A percentile compares a stretch with the other conserved stretches of the same genome.
Conservation (phyloP, 129 eudicot genomes). For the Saussurea involucrata region DNA sequence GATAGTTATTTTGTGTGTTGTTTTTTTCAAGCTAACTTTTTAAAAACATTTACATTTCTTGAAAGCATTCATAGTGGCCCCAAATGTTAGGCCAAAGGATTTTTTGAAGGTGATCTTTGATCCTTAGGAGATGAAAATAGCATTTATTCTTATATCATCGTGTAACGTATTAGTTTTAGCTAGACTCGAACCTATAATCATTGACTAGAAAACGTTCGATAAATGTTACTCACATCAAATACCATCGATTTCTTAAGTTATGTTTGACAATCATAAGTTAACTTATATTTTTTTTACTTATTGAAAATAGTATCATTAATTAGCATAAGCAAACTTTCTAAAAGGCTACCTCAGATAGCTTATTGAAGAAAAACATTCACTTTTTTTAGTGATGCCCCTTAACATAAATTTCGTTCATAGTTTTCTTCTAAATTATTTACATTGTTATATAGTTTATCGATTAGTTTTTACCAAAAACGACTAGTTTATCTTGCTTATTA, state of each 20-base stretch:
- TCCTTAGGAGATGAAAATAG: not conserved
- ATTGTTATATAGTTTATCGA: no score
- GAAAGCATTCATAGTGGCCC: not conserved
- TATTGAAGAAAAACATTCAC: no score
- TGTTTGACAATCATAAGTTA: not conserved
- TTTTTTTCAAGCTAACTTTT: not conserved
- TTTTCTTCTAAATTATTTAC: no score
- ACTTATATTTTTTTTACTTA: not conserved
- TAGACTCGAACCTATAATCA: not conserved
- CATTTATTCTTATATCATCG: not conserved
- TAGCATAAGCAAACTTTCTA: no score
- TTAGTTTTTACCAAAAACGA: no score
- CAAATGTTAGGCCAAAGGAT: conserved; percentile 10
- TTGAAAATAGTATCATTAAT: not conserved
- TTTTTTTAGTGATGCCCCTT: no score
- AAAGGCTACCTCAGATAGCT: no score
- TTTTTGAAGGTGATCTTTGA: conserved; percentile 13
- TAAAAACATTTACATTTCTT: not conserved
- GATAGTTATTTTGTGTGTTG: not conserved
- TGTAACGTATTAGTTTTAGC: not conserved
- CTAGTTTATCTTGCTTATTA: no score
- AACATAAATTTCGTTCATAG: no score
- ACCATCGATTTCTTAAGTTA: not conserved
- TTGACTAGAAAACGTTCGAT: not conserved
- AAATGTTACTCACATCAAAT: not conserved